Base-by-base conservation (phyloP, 2,329 filamentous ascomycete genomes). In the Penicillium sp. region DNA sequence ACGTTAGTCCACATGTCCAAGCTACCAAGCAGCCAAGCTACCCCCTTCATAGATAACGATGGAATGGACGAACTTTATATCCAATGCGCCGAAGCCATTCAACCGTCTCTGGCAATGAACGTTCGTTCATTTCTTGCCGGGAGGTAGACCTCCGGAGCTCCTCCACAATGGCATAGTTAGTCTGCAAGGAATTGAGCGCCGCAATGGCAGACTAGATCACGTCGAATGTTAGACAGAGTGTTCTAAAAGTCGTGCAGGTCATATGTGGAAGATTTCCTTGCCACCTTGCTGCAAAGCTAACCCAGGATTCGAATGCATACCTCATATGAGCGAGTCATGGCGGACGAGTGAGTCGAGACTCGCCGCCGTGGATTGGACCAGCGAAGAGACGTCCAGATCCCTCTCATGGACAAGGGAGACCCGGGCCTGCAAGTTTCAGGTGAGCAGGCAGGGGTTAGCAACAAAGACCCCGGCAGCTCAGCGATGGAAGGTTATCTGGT, bases 81-180 rank as follows among this genome's bases (percentile, higher is more conserved):
- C 91, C 91, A 51, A 90, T 86, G 57, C 88, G 88, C 42, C 76
- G 78, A 60, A 90, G 85, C 89, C 90, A 96, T 63, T 86, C 83
- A 24, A 87, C 77, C 83, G 94, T 93, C 71, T 96, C 91, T 0
- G 90, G 89, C 46, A 95, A 86, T 6, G 92, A 89, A 51, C 80
- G 80, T 44, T 87, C 80, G 68, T 96, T 95, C 76, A 90, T 86
- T 24, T 81, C 83, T 58, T 86, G 78, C 18, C 91, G 89, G 16
- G 88, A 88, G 70, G 51, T 63, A 9, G 66, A 62, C 44, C 90
- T 90, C 51, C 86, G 83, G 48, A 94, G 87, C 47, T 88, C 86
- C 70, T 96, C 87, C 16, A 97, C 83, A 54, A 90, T 79, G 34
- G 87, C 83, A 64, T 87, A 88, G 72, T 96, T 96, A 51, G 89